Evolutionary conservation across 2,329 filamentous ascomycete genomes (phyloP).

Genomic region (Trichoderma citrinoviride): DNA sequence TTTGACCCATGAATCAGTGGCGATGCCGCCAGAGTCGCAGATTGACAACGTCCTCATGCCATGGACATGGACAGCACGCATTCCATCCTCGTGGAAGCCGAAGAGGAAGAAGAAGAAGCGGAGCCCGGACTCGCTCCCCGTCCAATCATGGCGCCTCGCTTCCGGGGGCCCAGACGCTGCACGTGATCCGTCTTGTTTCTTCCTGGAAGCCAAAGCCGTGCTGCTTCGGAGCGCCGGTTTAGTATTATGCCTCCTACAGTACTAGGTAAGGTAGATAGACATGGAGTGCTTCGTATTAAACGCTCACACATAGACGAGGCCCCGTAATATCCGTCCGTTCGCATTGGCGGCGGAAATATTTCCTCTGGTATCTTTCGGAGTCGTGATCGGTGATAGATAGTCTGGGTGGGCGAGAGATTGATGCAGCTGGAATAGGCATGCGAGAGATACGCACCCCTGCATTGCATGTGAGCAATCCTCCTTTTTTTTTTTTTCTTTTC

Average conservation of each 20-base stretch:
- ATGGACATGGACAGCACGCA: not conserved
- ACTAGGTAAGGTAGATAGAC: no score
- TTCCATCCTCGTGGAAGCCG: not conserved
- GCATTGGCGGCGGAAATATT: not conserved
- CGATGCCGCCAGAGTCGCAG: constrained; percentile 10
- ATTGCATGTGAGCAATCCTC: not conserved
- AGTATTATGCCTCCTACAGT: not conserved
- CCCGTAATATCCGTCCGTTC: not conserved
- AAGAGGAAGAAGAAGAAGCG: not conserved
- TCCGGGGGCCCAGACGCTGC: not conserved
- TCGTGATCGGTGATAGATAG: not conserved
- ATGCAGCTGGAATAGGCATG: not conserved
- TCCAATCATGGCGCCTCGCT: not conserved
- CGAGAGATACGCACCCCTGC: constrained; percentile 12
- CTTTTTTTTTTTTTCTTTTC: not conserved
- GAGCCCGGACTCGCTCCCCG: not conserved
- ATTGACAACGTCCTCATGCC: not conserved
- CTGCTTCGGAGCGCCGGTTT: not conserved
- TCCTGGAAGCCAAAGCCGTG: not conserved
- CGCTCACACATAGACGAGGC: constrained; percentile 2
- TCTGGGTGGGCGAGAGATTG: not conserved
- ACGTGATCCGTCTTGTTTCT: constrained; percentile 6
- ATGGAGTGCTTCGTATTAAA: not conserved
- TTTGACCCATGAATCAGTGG: no score
- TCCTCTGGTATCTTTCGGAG: not conserved